Conservation (phyloP, 208 protist species). For the Acanthamoeba healyi region DNA sequence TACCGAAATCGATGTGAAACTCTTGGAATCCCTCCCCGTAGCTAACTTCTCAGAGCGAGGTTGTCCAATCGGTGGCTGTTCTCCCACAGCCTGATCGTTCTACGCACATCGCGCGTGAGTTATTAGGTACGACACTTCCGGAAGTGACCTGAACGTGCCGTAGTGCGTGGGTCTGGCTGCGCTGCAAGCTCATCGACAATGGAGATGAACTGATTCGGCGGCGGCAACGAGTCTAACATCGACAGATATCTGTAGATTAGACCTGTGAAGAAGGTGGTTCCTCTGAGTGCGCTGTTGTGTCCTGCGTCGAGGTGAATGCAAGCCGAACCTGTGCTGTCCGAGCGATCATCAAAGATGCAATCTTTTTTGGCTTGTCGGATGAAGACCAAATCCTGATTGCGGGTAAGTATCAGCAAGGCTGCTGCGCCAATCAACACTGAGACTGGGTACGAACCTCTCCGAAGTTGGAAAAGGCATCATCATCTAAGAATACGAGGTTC, state of each 20-base stretch:
- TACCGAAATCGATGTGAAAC: conserved; percentile 27
- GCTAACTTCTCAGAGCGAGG: background rate
- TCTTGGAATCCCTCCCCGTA: background rate
- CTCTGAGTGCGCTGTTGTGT: too few species aligned
- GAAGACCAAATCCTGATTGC: conserved; percentile 31
- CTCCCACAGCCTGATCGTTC: background rate
- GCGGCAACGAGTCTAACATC: conserved; percentile 16
- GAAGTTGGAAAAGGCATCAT: conserved; percentile 17
- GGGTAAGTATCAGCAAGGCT: background rate
- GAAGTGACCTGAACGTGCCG: too few species aligned
- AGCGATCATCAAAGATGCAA: background rate
- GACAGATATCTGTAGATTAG: conserved; percentile 15
- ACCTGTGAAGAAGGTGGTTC: background rate
- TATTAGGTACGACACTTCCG: too few species aligned
- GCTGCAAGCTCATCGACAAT: background rate
- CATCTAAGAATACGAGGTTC: conserved; percentile 28
- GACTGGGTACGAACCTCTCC: background rate
- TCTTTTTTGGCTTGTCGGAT: conserved; percentile 43
- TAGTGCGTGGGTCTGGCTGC: background rate
- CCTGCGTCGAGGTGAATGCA: too few species aligned
- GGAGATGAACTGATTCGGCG: background rate
- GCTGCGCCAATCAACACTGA: background rate
- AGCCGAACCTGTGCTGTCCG: background rate
- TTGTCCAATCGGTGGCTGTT: background rate
- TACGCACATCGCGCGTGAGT: background rate